These are phyloP conservation scores for Apiotrichum mycotoxinovorans DNA, from an alignment of 1,284 basidiomycete genomes.

Conservation along the genomic window DNA sequence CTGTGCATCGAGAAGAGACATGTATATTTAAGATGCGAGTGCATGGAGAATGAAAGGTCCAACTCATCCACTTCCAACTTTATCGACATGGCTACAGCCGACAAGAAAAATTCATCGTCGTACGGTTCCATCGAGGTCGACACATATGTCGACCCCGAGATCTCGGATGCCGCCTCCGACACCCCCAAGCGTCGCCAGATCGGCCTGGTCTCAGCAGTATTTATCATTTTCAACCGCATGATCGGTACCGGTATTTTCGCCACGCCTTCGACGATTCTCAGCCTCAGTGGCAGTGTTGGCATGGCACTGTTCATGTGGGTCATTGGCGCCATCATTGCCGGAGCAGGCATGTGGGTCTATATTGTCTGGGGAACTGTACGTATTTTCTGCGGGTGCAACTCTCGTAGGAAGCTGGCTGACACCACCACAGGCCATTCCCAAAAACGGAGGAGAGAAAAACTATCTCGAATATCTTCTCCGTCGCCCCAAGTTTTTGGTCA, in stretches of 20 bases:
- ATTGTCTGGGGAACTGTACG: constrained; percentile 20
- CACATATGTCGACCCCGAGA: too few relatives aligned
- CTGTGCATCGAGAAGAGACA: too few relatives aligned
- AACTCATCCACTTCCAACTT: too few relatives aligned
- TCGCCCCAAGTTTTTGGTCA: constrained; percentile 18
- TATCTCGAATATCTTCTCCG: constrained; percentile 25
- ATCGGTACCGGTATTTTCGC: constrained; percentile 22
- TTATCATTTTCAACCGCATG: constrained; percentile 19
- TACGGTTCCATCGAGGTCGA: too few relatives aligned
- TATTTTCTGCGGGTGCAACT: not conserved
- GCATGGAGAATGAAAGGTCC: too few relatives aligned
- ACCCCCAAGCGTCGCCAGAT: constrained; percentile 10
- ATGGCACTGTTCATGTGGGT: constrained; percentile 28
- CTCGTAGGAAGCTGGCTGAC: too few relatives aligned
- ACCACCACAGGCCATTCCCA: constrained; percentile 13
- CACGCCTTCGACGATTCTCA: constrained; percentile 14
- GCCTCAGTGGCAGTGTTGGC: constrained; percentile 18
- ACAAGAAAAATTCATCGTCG: too few relatives aligned
- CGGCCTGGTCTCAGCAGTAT: constrained; percentile 11
- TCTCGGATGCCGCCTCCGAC: not conserved
- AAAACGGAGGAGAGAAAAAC: constrained; percentile 25
- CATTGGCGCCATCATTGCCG: constrained; percentile 27
- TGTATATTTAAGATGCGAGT: too few relatives aligned
- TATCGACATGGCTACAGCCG: too few relatives aligned
- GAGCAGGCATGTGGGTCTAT: constrained; percentile 32